Percentiles rank a stretch among this genome's conserved stretches.
These are phyloP conservation scores for Zygotorulaspora florentina DNA, from an alignment of 805 yeast genomes.

Conservation along the genomic window DNA sequence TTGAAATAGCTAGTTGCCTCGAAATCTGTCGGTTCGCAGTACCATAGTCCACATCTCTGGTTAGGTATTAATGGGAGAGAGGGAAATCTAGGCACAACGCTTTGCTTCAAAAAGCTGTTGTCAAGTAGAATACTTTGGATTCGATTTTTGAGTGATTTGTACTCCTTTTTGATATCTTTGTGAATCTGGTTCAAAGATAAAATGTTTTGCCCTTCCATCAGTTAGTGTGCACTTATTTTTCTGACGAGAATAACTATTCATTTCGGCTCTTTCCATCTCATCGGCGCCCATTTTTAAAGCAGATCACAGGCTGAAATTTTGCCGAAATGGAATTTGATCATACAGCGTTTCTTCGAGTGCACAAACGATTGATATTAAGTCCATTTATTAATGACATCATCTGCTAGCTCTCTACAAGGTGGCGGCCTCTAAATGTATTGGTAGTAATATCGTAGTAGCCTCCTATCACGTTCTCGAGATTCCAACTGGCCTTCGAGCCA, in stretches of 20 bases:
- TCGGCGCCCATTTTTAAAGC: too few species aligned
- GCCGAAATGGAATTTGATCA: too few species aligned
- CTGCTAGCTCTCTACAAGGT: too few species aligned
- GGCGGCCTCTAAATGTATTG: too few species aligned
- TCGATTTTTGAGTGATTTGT: constrained; percentile 53
- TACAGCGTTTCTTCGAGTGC: too few species aligned
- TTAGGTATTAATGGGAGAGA: constrained; percentile 59
- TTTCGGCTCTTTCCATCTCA: too few species aligned
- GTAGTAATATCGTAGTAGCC: too few species aligned
- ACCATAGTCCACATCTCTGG: constrained; percentile 88
- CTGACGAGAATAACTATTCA: background rate
- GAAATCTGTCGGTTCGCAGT: constrained; percentile 46
- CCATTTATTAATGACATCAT: too few species aligned
- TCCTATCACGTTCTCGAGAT: too few species aligned
- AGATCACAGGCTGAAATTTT: too few species aligned
- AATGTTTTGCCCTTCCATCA: constrained; percentile 9
- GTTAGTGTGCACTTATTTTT: background rate
- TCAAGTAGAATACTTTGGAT: constrained; percentile 71
- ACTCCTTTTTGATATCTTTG: constrained; percentile 46
- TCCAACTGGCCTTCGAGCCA: too few species aligned
- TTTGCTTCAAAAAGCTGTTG: constrained; percentile 42
- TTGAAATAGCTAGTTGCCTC: constrained; percentile 66
- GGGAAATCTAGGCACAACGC: constrained; percentile 33
- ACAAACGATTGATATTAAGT: too few species aligned
- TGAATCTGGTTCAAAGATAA: constrained; percentile 23